These are phyloP conservation scores for Friedmanniomyces endolithicus DNA, from an alignment of 495 filamentous ascomycete species.

Conservation along the genomic window DNA sequence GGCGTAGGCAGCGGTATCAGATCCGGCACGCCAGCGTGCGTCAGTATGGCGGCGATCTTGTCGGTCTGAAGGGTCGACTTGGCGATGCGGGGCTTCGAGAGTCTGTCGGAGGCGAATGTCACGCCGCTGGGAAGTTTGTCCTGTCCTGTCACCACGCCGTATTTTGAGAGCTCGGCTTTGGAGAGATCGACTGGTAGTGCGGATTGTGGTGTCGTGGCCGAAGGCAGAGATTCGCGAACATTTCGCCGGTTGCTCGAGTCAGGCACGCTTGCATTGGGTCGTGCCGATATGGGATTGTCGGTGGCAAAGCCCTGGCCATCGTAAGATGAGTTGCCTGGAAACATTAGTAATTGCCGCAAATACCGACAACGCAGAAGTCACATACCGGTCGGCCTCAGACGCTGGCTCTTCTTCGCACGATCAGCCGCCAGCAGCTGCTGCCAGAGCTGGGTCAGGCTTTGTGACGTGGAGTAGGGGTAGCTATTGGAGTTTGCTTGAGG, in stretches of 20 bases:
- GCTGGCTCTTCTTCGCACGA: conserved; percentile 70
- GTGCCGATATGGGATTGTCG: conserved; percentile 10
- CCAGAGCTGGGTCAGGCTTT: conserved; percentile 65
- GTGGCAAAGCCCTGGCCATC: conserved; percentile 4
- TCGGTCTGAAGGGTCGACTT: conserved; percentile 72
- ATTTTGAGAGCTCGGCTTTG: conserved; percentile 59
- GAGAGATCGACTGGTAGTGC: conserved; percentile 56
- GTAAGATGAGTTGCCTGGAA: conserved; percentile 4
- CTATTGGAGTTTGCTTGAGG: conserved; percentile 35
- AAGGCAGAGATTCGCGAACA: conserved; percentile 5
- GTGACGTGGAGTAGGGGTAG: conserved; percentile 59
- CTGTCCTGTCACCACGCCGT: conserved; percentile 65
- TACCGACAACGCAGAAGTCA: background rate
- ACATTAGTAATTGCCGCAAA: background rate
- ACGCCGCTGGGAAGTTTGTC: conserved; percentile 65
- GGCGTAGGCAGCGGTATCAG: conserved; percentile 77
- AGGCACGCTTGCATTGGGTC: conserved; percentile 12
- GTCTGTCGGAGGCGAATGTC: conserved; percentile 72
- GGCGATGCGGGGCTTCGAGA: conserved; percentile 67
- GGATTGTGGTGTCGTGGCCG: conserved; percentile 24
- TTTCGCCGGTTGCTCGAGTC: conserved; percentile 19
- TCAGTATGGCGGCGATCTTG: conserved; percentile 64
- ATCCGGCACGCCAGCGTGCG: conserved; percentile 66
- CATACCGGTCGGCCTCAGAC: conserved; percentile 27
- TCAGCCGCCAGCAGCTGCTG: conserved; percentile 65